A percentile compares a stretch with the other conserved stretches of the same genome.
Conservation (phyloP, 2,329 filamentous ascomycete species). For the Pseudogymnoascus sp. region DNA sequence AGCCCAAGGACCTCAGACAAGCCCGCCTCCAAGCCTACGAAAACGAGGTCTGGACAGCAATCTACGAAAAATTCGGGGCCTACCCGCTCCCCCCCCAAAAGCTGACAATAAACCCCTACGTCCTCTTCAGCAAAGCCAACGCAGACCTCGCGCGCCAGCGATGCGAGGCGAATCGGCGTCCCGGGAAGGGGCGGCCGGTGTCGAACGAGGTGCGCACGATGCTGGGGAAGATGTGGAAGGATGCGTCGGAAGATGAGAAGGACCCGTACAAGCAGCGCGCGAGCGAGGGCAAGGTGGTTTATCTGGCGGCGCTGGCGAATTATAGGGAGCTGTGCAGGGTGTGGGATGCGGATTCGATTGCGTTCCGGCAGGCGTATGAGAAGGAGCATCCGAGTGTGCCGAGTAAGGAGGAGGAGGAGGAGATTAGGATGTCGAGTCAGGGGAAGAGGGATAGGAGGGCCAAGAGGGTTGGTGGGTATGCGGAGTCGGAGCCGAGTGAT, state of each 20-base stretch:
- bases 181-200: conserved; percentile 56
- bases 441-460: conserved; percentile 27
- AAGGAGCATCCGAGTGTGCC: conserved; percentile 43
- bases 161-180: conserved; percentile 59
- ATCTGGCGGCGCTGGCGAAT: conserved; percentile 48
- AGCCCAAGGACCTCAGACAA: conserved; percentile 41
- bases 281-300: conserved; percentile 59
- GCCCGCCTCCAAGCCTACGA: conserved; percentile 52
- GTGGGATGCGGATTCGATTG: conserved; percentile 65
- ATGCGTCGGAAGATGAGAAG: conserved; percentile 61
- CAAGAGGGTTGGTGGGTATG: conserved; percentile 27
- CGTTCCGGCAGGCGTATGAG: conserved; percentile 46
- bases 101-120: conserved; percentile 74
- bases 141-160: conserved; percentile 54
- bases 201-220: conserved; percentile 80
- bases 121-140: conserved; percentile 77
- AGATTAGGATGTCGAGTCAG: conserved; percentile 19
- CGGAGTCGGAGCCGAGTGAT: conserved; percentile 2
- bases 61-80: conserved; percentile 58
- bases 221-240: conserved; percentile 86
- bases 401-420: conserved; percentile 26
- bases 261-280: conserved; percentile 73
- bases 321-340: conserved; percentile 56
- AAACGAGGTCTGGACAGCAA: conserved; percentile 43
- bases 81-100: conserved; percentile 67